Conservation (phyloP, 2,329 filamentous ascomycete species). For the Penicillium brevicompactum region DNA sequence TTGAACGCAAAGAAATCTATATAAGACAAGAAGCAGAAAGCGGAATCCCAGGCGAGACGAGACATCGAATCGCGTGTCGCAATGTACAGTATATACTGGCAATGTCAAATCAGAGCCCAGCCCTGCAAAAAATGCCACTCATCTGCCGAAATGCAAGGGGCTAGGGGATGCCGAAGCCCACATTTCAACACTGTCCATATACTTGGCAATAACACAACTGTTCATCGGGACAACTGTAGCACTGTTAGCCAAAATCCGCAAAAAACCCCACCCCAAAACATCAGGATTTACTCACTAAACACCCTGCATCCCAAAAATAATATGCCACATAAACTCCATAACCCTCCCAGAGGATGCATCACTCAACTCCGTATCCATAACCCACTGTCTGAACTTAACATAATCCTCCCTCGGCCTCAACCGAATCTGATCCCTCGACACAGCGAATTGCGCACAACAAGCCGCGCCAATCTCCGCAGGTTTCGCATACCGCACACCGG, state of each 20-base stretch:
- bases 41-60: constrained; percentile 4
- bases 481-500: constrained; percentile 36
- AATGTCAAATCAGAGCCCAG: not conserved
- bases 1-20: constrained; percentile 12
- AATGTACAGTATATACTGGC: not conserved
- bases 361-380: constrained; percentile 57
- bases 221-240: constrained; percentile 35
- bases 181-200: constrained; percentile 34
- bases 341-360: constrained; percentile 62
- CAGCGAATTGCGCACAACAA: constrained; percentile 69
- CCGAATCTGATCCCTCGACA: constrained; percentile 56
- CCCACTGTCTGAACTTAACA: constrained; percentile 60
- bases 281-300: constrained; percentile 37
- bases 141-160: not conserved
- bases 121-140: not conserved
- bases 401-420: constrained; percentile 57
- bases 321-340: constrained; percentile 68
- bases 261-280: not conserved
- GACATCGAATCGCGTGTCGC: not conserved
- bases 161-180: not conserved
- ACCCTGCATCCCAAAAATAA: constrained; percentile 50
- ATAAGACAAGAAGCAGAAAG: not conserved
- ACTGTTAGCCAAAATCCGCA: constrained; percentile 14
- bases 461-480: constrained; percentile 56
- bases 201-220: constrained; percentile 41